Conservation (phyloP, 768 basidiomycete genomes). For the Crepidotus variabilis region DNA sequence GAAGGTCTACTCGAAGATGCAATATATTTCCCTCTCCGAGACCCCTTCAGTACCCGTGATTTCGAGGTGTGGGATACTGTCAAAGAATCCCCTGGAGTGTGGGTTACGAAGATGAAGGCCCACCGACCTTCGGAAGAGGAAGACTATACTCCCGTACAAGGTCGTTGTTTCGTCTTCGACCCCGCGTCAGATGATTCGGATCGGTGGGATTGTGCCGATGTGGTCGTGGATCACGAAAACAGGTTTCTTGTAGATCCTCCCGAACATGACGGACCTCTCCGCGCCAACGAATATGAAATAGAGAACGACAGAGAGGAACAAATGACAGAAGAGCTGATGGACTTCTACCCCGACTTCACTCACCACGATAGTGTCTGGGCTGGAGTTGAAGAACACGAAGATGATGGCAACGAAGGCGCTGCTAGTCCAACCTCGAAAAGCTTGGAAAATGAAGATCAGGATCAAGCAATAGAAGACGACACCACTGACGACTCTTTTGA, state of each 20-base stretch:
- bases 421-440: no score
- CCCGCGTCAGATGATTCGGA: background rate
- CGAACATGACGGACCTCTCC: background rate
- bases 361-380: background rate
- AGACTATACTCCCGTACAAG: background rate
- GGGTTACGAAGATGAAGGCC: constrained; percentile 23
- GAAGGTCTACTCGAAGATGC: constrained; percentile 30
- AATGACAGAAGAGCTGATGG: background rate
- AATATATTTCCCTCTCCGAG: constrained; percentile 16
- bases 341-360: background rate
- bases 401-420: background rate
- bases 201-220: background rate
- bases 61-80: constrained; percentile 26
- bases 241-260: background rate
- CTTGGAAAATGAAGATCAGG: no score
- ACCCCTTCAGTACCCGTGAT: background rate
- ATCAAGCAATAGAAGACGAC: no score
- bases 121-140: background rate
- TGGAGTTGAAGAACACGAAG: background rate
- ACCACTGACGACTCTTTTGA: no score
- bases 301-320: background rate
- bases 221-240: background rate
- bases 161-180: background rate
- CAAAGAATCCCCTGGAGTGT: constrained; percentile 23
- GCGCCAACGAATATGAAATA: background rate